Conservation (phyloP, 306 rosid species). For the Delonix regia region DNA sequence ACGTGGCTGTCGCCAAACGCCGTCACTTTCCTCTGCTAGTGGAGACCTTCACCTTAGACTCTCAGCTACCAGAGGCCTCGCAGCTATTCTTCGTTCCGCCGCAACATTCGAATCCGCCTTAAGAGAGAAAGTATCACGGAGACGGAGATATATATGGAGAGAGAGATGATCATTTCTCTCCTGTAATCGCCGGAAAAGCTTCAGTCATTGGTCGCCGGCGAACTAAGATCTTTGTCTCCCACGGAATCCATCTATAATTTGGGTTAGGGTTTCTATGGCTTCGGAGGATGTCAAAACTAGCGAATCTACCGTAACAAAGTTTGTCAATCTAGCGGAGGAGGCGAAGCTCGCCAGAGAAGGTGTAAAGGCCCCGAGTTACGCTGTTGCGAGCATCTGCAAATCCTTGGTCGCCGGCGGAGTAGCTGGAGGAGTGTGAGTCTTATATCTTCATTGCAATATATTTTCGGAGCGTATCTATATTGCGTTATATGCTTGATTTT, state of each 20-base stretch:
- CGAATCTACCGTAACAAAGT: constrained; percentile 79
- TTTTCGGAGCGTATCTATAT: background rate
- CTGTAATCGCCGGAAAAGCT: constrained; percentile 10
- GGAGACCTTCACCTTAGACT: background rate
- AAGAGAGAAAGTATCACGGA: background rate
- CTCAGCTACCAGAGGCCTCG: background rate
- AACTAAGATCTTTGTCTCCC: constrained; percentile 29
- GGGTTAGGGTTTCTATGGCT: constrained; percentile 58
- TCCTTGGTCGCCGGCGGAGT: constrained; percentile 96
- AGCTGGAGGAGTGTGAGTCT: constrained; percentile 98
- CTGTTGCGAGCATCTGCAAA: constrained; percentile 74
- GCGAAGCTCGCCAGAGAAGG: constrained; percentile 93
- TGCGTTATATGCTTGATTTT: background rate
- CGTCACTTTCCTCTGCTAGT: background rate
- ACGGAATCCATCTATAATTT: background rate
- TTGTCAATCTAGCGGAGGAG: constrained; percentile 90
- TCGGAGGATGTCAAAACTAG: constrained; percentile 89
- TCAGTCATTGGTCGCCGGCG: background rate
- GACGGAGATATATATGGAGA: background rate
- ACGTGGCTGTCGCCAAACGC: too few species aligned
- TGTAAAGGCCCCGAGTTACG: constrained; percentile 75
- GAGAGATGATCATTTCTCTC: constrained; percentile 19
- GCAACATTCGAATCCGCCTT: background rate
- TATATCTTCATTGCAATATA: constrained; percentile 35
- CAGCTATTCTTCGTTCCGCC: background rate